These are phyloP conservation scores for Lipomyces sp. DNA, from an alignment of 805 yeast species.

Conservation along the genomic window DNA sequence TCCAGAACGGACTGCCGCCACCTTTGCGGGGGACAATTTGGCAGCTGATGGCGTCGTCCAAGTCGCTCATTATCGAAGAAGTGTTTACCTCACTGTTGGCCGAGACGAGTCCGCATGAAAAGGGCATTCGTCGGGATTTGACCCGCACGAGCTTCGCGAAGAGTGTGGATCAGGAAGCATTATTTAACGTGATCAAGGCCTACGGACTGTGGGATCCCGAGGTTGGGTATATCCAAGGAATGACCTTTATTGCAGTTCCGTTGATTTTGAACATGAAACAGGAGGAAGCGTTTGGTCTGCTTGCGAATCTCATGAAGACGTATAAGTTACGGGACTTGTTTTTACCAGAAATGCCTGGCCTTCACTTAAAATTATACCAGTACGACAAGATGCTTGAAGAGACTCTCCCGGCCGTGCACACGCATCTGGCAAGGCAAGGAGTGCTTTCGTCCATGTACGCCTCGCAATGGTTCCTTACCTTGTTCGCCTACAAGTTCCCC, in stretches of 20 bases:
- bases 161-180: conserved; percentile 56
- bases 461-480: conserved; percentile 93
- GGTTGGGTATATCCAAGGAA: conserved; percentile 97
- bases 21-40: conserved; percentile 86
- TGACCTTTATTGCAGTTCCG: conserved; percentile 91
- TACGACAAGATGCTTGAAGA: conserved; percentile 86
- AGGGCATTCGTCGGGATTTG: conserved; percentile 75
- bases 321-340: conserved; percentile 77
- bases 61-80: conserved; percentile 59
- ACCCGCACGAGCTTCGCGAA: conserved; percentile 81
- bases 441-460: conserved; percentile 94
- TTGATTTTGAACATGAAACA: conserved; percentile 75
- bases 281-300: conserved; percentile 76
- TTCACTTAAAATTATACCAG: conserved; percentile 79
- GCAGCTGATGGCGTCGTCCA: conserved; percentile 83
- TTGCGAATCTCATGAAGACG: conserved; percentile 77
- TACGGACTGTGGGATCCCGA: conserved; percentile 84
- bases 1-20: conserved; percentile 75
- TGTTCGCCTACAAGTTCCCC: conserved; percentile 94
- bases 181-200: conserved; percentile 74
- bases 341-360: conserved; percentile 89
- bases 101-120: conserved; percentile 59
- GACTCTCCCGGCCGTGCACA: conserved; percentile 62
- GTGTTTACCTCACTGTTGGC: conserved; percentile 50
- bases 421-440: conserved; percentile 81